A percentile compares a stretch with the other conserved stretches of the same genome.
phyloP scores from a whole-genome alignment of 768 basidiomycete genomes.

The Trametes maxima region DNA sequence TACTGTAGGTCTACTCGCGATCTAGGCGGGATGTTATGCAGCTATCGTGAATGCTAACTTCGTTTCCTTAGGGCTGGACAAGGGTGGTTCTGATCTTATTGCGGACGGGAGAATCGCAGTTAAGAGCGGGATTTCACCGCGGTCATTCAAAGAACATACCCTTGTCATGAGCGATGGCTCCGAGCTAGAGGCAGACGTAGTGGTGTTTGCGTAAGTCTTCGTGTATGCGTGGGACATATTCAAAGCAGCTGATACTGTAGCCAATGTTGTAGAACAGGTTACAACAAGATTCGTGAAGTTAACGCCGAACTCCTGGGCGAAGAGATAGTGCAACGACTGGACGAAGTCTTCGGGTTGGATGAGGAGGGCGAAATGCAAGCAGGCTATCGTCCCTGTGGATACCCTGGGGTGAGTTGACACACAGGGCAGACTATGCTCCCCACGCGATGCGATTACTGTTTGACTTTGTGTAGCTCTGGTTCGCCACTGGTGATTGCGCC shows the following conservation, averaged over 20 bases:
- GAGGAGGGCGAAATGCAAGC: slow-evolving; percentile 44
- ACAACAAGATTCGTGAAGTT: slow-evolving; percentile 35
- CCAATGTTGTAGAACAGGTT: slow-evolving; percentile 34
- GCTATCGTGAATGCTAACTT: no score
- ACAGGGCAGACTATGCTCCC: neutral
- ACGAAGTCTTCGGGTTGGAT: slow-evolving; percentile 42
- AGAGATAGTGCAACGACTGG: slow-evolving; percentile 36
- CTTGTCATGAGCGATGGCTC: slow-evolving; percentile 28
- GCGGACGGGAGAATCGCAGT: slow-evolving; percentile 54
- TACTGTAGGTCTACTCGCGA: slow-evolving; percentile 3
- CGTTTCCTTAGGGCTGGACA: slow-evolving; percentile 23
- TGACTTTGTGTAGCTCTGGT: slow-evolving; percentile 40
- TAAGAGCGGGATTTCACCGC: slow-evolving; percentile 40
- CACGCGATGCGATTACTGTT: neutral
- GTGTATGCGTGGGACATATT: neutral
- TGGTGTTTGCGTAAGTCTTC: slow-evolving; percentile 32
- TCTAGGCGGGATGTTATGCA: no score
- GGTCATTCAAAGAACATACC: slow-evolving; percentile 31
- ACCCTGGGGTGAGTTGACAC: slow-evolving; percentile 40
- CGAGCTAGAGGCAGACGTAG: slow-evolving; percentile 29
- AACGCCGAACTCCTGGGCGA: slow-evolving; percentile 39
- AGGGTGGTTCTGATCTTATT: slow-evolving; percentile 47
- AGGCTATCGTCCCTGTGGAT: slow-evolving; percentile 43
- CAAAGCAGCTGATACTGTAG: no score
- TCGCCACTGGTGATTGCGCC: slow-evolving; percentile 40